Base-by-base conservation (phyloP, 352 stramenopile genomes). In the Globisporangium heterothallicum region DNA sequence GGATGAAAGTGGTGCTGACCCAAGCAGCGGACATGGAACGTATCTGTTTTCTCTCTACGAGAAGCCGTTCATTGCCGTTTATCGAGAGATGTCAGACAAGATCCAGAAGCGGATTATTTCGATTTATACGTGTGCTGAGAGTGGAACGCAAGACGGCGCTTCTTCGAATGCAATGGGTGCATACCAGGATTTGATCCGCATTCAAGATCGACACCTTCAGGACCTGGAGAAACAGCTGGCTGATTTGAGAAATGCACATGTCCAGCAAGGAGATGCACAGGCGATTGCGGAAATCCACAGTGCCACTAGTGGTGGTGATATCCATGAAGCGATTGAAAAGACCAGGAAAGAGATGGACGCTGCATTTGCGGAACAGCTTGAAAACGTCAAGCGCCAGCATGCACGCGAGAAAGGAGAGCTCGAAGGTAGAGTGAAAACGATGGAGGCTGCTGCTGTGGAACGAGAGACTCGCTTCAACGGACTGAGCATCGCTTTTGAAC, bases 181-280 rank as follows among this genome's bases (percentile, higher is more conserved):
- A 3, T 92, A 92, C 35, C 78, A 88, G 32, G 78, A 92, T 45
- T 66, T 92, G 24, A 92, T 92, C 49, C 77, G 81, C 5, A 84
- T 89, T 57, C 81, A 92, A 59, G 81, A 92, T 40, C 74, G 82
- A 43, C 73, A 88, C 34, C 73, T 91, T 41, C 64, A 81, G 6
- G 66, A 78, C 18, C 53, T 92, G 4, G 58, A 87, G 51, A 52
- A 61, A 14, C 53, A 74, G 54, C 27, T 60, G 4, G 19, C 19
- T 10, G 25, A 10, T 26, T 19, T 46, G 49, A 55, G 16, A n/a
- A 40, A 13, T n/a, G 16, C n/a, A 4, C 26, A 32, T 25, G 35
- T 10, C 2, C 42, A 44, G 7, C 40, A 25, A 30, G 10, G 18
- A 49, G 9, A 16, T 14, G n/a, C 46, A n/a, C 35, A 32, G 27